A percentile compares a stretch with the other conserved stretches of the same genome.
Evolutionary conservation across 805 yeast genomes (phyloP).

Genomic region (Clavispora carvajalis): DNA sequence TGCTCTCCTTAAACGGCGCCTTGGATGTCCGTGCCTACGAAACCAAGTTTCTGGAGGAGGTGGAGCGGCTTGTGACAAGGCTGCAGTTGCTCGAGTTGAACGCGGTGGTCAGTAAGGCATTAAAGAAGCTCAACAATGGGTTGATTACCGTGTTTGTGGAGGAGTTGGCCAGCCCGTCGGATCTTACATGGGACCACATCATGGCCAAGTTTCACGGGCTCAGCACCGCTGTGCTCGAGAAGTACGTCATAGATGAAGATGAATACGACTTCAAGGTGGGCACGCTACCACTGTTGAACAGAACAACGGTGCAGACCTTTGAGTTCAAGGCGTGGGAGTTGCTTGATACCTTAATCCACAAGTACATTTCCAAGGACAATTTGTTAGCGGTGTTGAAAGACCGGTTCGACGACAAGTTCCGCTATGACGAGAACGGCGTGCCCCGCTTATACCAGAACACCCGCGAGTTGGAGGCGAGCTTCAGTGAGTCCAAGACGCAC

Average conservation of each 20-base stretch:
- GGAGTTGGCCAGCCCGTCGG: constrained; percentile 45
- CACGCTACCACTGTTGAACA: constrained; percentile 39
- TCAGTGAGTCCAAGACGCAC: constrained; percentile 50
- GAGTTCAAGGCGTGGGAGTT: constrained; percentile 59
- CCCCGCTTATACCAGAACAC: constrained; percentile 79
- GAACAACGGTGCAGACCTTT: constrained; percentile 37
- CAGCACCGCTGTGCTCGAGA: constrained; percentile 8
- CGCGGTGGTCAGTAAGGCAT: constrained; percentile 28
- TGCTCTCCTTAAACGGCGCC: constrained; percentile 26
- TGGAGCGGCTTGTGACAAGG: constrained; percentile 25
- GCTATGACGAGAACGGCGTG: constrained; percentile 75
- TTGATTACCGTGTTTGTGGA: constrained; percentile 50
- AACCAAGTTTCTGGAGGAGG: constrained; percentile 10
- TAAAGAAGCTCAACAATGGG: constrained; percentile 41
- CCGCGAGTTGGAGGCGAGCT: constrained; percentile 65
- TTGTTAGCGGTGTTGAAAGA: constrained; percentile 66
- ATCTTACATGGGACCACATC: constrained; percentile 21
- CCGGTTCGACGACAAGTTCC: constrained; percentile 73
- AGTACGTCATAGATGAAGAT: constrained; percentile 15
- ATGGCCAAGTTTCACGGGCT: constrained; percentile 48
- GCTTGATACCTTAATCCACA: constrained; percentile 54
- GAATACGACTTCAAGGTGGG: constrained; percentile 65
- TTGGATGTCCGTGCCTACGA: constrained; percentile 19
- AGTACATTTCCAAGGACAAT: constrained; percentile 60
- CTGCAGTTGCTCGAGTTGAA: constrained; percentile 34